Evolutionary conservation across 2,329 filamentous ascomycete species (phyloP).

Genomic region (Aspergillus sp.): DNA sequence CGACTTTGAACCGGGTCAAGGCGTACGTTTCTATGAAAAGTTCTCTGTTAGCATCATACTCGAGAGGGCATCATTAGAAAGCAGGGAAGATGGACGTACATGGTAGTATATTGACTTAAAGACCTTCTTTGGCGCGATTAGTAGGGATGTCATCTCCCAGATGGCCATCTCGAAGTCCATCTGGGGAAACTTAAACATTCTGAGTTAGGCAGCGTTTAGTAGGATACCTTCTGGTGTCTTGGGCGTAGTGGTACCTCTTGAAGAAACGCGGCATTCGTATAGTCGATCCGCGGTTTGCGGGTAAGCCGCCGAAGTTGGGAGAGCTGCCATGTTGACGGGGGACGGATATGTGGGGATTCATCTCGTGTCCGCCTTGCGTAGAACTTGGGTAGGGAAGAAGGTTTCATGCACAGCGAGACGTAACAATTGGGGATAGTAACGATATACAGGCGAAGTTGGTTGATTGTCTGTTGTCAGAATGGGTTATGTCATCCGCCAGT

Average conservation of each 20-base stretch:
- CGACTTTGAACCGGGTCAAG: neutral
- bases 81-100: conserved; percentile 43
- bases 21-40: conserved; percentile 40
- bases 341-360: conserved; percentile 62
- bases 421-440: neutral
- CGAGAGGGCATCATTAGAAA: neutral
- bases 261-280: conserved; percentile 67
- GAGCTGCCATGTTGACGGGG: conserved; percentile 58
- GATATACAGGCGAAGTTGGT: neutral
- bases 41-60: neutral
- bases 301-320: conserved; percentile 52
- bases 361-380: conserved; percentile 27
- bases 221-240: neutral
- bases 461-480: neutral
- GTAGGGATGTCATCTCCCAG: conserved; percentile 69
- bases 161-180: conserved; percentile 75
- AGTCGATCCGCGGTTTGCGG: conserved; percentile 51
- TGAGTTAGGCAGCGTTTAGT: conserved; percentile 19
- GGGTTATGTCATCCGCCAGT: conserved; percentile 14
- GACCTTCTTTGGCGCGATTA: conserved; percentile 69
- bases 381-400: neutral
- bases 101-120: conserved; percentile 71
- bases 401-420: conserved; percentile 8
- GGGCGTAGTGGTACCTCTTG: conserved; percentile 48
- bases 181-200: conserved; percentile 69